These are phyloP conservation scores for Teunomyces kruisii DNA, from an alignment of 805 yeast species.

Conservation along the genomic window DNA sequence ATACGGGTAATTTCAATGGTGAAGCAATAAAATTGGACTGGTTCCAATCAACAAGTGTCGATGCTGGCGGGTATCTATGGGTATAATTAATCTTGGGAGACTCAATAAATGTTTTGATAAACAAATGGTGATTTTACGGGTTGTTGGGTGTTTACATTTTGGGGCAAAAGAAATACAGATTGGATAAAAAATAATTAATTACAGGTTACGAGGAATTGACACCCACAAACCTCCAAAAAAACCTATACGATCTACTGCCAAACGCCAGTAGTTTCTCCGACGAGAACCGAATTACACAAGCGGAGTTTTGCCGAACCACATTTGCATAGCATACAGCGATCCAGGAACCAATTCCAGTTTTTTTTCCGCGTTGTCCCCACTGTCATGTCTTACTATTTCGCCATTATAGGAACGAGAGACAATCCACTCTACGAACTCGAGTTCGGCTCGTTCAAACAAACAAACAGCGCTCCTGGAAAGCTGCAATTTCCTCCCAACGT, in stretches of 20 bases:
- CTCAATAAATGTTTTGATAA: not conserved
- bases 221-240: not conserved
- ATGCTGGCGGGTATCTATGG: not conserved
- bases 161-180: not conserved
- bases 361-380: no score
- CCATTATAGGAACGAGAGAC: constrained; percentile 85
- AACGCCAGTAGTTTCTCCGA: no score
- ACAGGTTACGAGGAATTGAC: not conserved
- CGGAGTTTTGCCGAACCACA: no score
- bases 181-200: no score
- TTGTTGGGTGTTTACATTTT: not conserved
- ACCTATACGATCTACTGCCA: no score
- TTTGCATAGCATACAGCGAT: no score
- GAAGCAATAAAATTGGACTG: not conserved
- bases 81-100: no score
- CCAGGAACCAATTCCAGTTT: no score
- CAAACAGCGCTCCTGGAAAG: constrained; percentile 39
- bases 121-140: not conserved
- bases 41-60: not conserved
- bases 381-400: constrained; percentile 78
- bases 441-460: constrained; percentile 63
- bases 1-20: not conserved
- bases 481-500: constrained; percentile 66
- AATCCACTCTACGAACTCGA: constrained; percentile 86
- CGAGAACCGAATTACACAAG: no score